These are phyloP conservation scores for Metschnikowia reukaufii DNA, from an alignment of 805 yeast species.

Conservation along the genomic window DNA sequence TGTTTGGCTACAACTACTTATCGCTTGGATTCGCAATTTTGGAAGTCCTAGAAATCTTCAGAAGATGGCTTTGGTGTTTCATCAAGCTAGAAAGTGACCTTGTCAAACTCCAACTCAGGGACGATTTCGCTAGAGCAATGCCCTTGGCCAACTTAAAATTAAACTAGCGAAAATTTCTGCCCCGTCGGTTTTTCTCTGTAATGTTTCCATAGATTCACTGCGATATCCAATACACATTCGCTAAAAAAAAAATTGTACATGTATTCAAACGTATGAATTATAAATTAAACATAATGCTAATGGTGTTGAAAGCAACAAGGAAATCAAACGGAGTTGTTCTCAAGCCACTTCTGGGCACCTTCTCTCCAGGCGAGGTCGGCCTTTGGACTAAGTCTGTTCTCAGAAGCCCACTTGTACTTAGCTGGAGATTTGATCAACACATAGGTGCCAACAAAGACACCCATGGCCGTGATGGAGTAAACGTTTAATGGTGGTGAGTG, in stretches of 20 bases:
- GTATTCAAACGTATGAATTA: conserved; percentile 6
- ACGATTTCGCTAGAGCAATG: conserved; percentile 17
- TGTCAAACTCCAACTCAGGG: conserved; percentile 28
- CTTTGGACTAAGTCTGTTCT: conserved; percentile 46
- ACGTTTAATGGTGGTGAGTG: conserved; percentile 43
- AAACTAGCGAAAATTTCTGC: neutral
- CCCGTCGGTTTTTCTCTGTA: neutral
- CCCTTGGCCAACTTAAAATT: conserved; percentile 15
- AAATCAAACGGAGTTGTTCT: conserved; percentile 16
- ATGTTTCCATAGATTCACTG: neutral
- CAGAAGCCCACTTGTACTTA: conserved; percentile 41
- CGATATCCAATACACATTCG: neutral
- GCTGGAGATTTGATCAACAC: conserved; percentile 41
- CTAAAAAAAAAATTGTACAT: conserved; percentile 1
- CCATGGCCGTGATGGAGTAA: conserved; percentile 44
- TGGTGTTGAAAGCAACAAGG: neutral
- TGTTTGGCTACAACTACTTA: conserved; percentile 40
- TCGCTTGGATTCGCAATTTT: conserved; percentile 62
- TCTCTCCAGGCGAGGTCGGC: conserved; percentile 50
- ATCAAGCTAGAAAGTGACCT: conserved; percentile 81
- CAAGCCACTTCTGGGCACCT: conserved; percentile 46
- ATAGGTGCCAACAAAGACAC: conserved; percentile 40
- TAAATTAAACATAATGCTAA: conserved; percentile 2
- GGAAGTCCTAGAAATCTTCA: conserved; percentile 70
- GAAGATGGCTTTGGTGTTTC: conserved; percentile 91